Evolutionary conservation across 768 basidiomycete species (phyloP).

Genomic region (Lactarius psammicola): DNA sequence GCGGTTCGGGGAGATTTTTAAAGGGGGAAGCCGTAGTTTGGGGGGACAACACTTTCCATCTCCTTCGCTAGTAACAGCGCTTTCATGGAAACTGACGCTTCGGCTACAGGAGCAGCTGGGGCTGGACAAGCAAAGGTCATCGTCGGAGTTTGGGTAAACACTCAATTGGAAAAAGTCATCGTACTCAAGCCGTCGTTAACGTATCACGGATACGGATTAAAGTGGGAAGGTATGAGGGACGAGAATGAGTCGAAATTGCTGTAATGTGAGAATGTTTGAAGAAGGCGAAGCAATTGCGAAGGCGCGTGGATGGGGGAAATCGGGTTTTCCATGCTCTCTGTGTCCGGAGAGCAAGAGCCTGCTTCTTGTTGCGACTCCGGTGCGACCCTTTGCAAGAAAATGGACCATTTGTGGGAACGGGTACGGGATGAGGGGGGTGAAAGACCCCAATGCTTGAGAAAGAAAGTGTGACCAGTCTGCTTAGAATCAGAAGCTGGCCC

Average conservation of each 20-base stretch:
- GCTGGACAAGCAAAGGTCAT: background rate
- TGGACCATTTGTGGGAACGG: too few relatives aligned
- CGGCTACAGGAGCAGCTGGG: background rate
- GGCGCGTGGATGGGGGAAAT: too few relatives aligned
- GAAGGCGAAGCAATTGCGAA: background rate
- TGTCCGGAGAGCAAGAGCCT: too few relatives aligned
- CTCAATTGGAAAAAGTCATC: too few relatives aligned
- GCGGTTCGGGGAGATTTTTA: background rate
- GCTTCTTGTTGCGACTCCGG: background rate
- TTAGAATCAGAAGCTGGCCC: too few relatives aligned
- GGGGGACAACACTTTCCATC: background rate
- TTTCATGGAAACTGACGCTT: background rate
- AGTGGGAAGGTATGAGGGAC: background rate
- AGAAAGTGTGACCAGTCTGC: too few relatives aligned
- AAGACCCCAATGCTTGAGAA: too few relatives aligned
- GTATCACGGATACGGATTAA: background rate
- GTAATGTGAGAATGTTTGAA: background rate
- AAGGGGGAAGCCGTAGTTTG: background rate
- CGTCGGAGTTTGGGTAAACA: background rate
- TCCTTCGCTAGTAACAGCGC: background rate
- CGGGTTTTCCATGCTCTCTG: background rate
- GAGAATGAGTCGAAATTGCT: slow-evolving; percentile 2
- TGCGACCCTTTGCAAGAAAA: background rate
- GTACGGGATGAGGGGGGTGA: too few relatives aligned
- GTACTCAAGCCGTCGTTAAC: background rate